These are phyloP conservation scores for Candida piceae DNA, from an alignment of 805 yeast genomes.

Conservation along the genomic window DNA sequence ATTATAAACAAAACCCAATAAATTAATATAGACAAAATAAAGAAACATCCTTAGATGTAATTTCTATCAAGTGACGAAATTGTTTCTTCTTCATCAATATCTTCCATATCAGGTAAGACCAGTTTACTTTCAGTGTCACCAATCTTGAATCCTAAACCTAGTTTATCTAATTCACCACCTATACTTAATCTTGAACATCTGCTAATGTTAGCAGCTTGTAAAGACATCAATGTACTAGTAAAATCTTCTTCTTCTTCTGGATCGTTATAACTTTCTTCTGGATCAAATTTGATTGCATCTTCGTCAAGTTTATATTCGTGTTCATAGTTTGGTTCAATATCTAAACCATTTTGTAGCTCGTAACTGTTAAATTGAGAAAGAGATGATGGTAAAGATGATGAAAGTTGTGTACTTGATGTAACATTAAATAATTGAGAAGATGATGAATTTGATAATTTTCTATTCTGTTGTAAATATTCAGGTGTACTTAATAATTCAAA, in stretches of 20 bases:
- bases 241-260: conserved; percentile 14
- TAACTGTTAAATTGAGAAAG: no score
- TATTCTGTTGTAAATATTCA: conserved; percentile 5
- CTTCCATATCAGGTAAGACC: conserved; percentile 8
- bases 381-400: background rate
- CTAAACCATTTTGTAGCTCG: no score
- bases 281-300: conserved; percentile 1
- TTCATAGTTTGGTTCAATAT: background rate
- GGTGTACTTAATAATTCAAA: conserved; percentile 20
- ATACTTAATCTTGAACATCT: conserved; percentile 23
- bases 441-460: background rate
- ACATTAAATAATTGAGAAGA: background rate
- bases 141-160: conserved; percentile 2
- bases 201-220: conserved; percentile 24
- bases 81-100: conserved; percentile 9
- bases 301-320: conserved; percentile 1
- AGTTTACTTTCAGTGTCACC: conserved; percentile 11
- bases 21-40: no score
- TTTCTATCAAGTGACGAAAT: no score
- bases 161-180: conserved; percentile 12
- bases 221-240: conserved; percentile 17
- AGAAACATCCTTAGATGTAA: no score
- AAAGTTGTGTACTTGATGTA: background rate
- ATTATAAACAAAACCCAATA: no score
- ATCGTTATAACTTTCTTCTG: conserved; percentile 8